phyloP scores from a whole-genome alignment of 305 asterid species.

The Petunia hybrid region DNA sequence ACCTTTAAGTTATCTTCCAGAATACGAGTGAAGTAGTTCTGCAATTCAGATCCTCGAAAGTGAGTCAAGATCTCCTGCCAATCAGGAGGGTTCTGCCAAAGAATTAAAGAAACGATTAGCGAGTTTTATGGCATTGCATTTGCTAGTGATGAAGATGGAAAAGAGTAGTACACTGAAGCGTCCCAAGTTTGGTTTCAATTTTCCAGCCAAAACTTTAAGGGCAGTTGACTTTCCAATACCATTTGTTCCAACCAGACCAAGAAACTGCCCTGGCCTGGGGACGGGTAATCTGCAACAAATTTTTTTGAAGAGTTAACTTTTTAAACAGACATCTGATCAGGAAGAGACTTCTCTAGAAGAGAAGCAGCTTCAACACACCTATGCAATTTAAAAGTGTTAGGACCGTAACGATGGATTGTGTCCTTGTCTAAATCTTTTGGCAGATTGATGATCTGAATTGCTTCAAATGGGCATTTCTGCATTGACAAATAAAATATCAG shows the following conservation, averaged over 20 bases:
- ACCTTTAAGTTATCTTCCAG: slow-evolving; percentile 97
- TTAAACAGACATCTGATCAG: not conserved
- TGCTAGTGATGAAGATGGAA: not conserved
- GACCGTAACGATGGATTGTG: slow-evolving; percentile 97
- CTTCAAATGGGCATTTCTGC: slow-evolving; percentile 97
- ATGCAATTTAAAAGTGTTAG: slow-evolving; percentile 91
- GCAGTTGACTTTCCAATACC: slow-evolving; percentile 98
- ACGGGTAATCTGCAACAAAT: slow-evolving; percentile 74
- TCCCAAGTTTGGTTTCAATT: slow-evolving; percentile 96
- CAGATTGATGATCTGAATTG: slow-evolving; percentile 90
- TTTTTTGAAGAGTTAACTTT: not conserved
- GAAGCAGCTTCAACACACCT: slow-evolving; percentile 57
- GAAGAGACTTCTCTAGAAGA: not conserved
- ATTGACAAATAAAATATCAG: slow-evolving; percentile 30
- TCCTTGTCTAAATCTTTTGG: slow-evolving; percentile 95
- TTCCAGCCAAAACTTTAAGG: slow-evolving; percentile 93
- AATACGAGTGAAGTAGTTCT: slow-evolving; percentile 93
- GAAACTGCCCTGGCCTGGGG: slow-evolving; percentile 98
- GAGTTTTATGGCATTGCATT: slow-evolving; percentile 20
- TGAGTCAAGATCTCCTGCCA: slow-evolving; percentile 98
- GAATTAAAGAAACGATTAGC: slow-evolving; percentile 37
- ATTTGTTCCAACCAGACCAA: slow-evolving; percentile 98
- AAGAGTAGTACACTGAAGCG: slow-evolving; percentile 66
- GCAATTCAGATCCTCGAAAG: slow-evolving; percentile 96
- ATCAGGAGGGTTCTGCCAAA: slow-evolving; percentile 94